Conservation (phyloP, 2,329 filamentous ascomycete genomes). For the Fusarium veterinarium region DNA sequence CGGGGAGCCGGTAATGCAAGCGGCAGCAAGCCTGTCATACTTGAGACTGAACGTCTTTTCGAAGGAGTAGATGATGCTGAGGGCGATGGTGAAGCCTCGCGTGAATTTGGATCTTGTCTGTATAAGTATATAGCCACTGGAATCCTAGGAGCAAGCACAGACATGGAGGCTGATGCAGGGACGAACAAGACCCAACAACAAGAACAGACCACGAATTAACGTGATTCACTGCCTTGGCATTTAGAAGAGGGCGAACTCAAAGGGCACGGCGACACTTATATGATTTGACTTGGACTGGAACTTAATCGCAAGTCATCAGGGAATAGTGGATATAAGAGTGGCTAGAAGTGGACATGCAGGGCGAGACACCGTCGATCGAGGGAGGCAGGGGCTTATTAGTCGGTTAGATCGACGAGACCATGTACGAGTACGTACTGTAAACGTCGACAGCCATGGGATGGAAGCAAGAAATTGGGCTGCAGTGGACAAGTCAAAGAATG, state of each 20-base stretch:
- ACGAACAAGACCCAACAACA: constrained; percentile 10
- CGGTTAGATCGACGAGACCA: constrained; percentile 11
- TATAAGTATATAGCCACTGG: constrained; percentile 43
- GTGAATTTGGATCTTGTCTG: constrained; percentile 35
- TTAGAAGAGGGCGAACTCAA: not conserved
- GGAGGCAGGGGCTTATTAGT: constrained; percentile 32
- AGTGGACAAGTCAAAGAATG: constrained; percentile 20
- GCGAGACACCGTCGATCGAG: constrained; percentile 35
- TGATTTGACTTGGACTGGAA: constrained; percentile 32
- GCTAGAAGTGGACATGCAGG: constrained; percentile 21
- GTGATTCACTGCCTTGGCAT: constrained; percentile 19
- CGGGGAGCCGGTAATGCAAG: constrained; percentile 49
- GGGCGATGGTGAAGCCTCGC: constrained; percentile 17
- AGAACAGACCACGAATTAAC: constrained; percentile 25
- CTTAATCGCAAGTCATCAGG: constrained; percentile 29
- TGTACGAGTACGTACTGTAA: constrained; percentile 10
- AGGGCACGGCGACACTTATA: constrained; percentile 34
- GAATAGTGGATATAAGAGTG: constrained; percentile 32
- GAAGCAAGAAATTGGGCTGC: constrained; percentile 32
- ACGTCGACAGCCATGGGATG: constrained; percentile 15
- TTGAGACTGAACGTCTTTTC: constrained; percentile 52
- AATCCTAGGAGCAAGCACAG: constrained; percentile 30
- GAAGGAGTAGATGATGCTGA: constrained; percentile 33
- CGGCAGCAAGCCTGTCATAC: constrained; percentile 54
- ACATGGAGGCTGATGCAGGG: constrained; percentile 23